Percentiles rank a stretch among this genome's conserved stretches.
These are phyloP conservation scores for Camellia sinensis DNA, from an alignment of 148 eudicot species.

Conservation along the genomic window DNA sequence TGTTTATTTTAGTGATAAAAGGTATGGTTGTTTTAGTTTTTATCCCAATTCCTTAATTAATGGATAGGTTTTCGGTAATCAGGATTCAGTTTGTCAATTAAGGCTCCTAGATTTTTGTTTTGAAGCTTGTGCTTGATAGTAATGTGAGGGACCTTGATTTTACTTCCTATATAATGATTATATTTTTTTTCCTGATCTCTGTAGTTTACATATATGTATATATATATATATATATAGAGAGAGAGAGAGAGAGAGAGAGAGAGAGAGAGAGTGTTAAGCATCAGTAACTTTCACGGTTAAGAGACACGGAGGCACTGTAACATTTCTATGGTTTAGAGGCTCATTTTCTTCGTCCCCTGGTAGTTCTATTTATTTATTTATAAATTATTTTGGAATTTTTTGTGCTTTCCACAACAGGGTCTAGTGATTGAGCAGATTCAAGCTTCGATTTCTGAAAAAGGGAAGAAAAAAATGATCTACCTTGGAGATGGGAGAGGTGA, in stretches of 20 bases:
- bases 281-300: neutral
- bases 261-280: neutral
- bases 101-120: too few species aligned
- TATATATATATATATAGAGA: neutral
- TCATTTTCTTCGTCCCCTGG: neutral
- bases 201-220: neutral
- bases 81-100: too few species aligned
- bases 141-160: too few species aligned
- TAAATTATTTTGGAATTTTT: neutral
- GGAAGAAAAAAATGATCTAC: slow-evolving; percentile 48
- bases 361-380: neutral
- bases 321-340: too few species aligned
- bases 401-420: slow-evolving; percentile 43
- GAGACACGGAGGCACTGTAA: neutral
- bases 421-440: slow-evolving; percentile 49
- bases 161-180: neutral
- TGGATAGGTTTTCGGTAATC: too few species aligned
- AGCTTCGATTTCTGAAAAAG: slow-evolving; percentile 27
- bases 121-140: too few species aligned
- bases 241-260: too few species aligned
- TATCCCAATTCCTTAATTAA: neutral
- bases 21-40: neutral
- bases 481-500: slow-evolving; percentile 90
- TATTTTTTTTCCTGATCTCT: too few species aligned
- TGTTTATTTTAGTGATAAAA: neutral